Percentiles rank a stretch among this genome's conserved stretches.
Evolutionary conservation across 129 eudicot genomes (phyloP).

Genomic region (Artemisia argyi): DNA sequence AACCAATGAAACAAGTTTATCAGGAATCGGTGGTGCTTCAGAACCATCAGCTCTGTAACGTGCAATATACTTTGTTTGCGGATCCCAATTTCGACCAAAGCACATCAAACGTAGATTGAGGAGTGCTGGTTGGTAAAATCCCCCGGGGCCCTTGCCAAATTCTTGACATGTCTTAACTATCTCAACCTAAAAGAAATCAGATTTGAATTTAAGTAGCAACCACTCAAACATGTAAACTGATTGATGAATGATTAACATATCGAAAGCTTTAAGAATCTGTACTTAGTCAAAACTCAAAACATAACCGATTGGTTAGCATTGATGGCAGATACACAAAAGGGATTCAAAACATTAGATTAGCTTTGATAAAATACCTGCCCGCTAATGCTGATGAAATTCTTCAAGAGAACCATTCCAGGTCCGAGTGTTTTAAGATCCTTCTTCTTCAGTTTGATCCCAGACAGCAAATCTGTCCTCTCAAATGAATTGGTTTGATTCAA

Average conservation of each 20-base stretch:
- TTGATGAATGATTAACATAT: not conserved
- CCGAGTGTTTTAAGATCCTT: not conserved
- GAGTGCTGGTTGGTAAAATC: slow-evolving; percentile 58
- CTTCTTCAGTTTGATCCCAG: not conserved
- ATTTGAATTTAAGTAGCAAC: not conserved
- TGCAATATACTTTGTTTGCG: slow-evolving; percentile 33
- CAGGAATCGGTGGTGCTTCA: slow-evolving; percentile 42
- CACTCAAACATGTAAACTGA: not conserved
- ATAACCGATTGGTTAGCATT: too few species aligned
- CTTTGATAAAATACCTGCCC: too few species aligned
- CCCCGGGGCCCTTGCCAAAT: slow-evolving; percentile 45
- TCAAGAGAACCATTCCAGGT: not conserved
- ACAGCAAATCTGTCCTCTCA: not conserved
- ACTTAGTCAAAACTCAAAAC: not conserved
- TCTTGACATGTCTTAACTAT: slow-evolving; percentile 40
- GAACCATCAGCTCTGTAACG: slow-evolving; percentile 25
- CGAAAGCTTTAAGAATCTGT: not conserved
- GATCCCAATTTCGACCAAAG: slow-evolving; percentile 60
- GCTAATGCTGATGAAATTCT: too few species aligned
- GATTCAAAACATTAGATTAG: too few species aligned
- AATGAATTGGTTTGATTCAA: not conserved
- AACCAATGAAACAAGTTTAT: slow-evolving; percentile 27
- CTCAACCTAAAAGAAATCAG: slow-evolving; percentile 28
- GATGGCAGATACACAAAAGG: too few species aligned
- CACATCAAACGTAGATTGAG: slow-evolving; percentile 51